Evolutionary conservation across 768 basidiomycete species (phyloP), one percentile per base, ranked within the genome.

Genomic region (Trichaptum fuscoviolaceum): DNA sequence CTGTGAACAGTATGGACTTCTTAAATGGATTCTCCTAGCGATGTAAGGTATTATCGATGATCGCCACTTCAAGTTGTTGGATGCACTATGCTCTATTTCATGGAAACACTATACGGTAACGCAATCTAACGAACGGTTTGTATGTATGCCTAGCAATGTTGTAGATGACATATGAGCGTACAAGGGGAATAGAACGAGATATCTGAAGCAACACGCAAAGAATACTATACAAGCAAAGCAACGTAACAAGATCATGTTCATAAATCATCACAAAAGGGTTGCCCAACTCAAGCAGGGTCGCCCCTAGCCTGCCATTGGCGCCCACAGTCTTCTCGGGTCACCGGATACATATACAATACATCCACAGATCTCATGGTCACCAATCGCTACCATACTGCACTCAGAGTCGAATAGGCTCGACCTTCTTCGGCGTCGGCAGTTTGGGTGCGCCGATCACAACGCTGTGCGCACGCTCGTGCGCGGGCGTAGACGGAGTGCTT

Each of bases 401-500:
- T 66, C 61, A 68, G 59, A 83, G 75, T 63, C 75, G 80, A 62
- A 83, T 76, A 6, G 82, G 75, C 34, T 85, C 84, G 58, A 80
- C 70, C 71, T 75, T 83, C 68, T 72, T 74, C 10, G 81, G 79
- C 23, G 79, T 75, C 26, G 83, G 84, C 57, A 84, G 69, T n/a
- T 63, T 67, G n/a, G 79, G 79, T 9, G 74, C 64, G 26, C 69
- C 66, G 20, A 30, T 58, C 65, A 23, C 27, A 26, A 17, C 63
- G 15, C 63, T 35, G 15, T 52, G 20, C 42, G 52, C 68, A 62
- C 25, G 67, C 65, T 24, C 75, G 71, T 64, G 72, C 76, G 10
- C 74, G 71, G 27, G 75, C 73, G 66, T 63, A 64, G 65, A 69
- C 23, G 62, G 68, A 65, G 65, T 70, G 65, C 6, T 68, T 62